Evolutionary conservation across 805 yeast genomes (phyloP).

Genomic region (Barnettozyma salicaria): DNA sequence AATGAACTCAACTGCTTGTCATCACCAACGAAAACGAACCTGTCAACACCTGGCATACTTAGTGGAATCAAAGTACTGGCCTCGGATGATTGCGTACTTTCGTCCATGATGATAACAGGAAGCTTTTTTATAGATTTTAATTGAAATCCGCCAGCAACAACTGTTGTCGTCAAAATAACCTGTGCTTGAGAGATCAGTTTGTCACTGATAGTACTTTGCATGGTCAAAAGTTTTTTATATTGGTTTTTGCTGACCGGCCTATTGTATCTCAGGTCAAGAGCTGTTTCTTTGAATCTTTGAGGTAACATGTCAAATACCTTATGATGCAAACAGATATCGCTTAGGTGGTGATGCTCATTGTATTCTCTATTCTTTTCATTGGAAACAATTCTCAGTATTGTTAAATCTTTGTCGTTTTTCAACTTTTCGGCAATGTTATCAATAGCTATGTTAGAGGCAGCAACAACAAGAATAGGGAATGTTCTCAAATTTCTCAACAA

Average conservation of each 20-base stretch:
- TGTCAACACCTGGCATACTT: slow-evolving; percentile 60
- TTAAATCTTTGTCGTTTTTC: slow-evolving; percentile 42
- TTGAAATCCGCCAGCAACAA: slow-evolving; percentile 63
- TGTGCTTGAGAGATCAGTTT: slow-evolving; percentile 56
- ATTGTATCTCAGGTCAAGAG: slow-evolving; percentile 39
- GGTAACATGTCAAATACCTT: slow-evolving; percentile 48
- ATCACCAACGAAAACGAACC: slow-evolving; percentile 69
- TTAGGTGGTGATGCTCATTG: slow-evolving; percentile 47
- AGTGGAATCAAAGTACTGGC: slow-evolving; percentile 66
- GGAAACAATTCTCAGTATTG: slow-evolving; percentile 52
- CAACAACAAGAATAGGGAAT: slow-evolving; percentile 64
- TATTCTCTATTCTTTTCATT: slow-evolving; percentile 58
- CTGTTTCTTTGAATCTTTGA: slow-evolving; percentile 35
- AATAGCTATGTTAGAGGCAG: slow-evolving; percentile 71
- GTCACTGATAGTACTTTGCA: slow-evolving; percentile 39
- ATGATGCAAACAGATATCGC: slow-evolving; percentile 58
- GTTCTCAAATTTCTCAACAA: slow-evolving; percentile 48
- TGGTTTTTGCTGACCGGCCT: slow-evolving; percentile 39
- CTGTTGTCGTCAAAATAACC: slow-evolving; percentile 67
- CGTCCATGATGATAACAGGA: slow-evolving; percentile 72
- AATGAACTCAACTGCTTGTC: slow-evolving; percentile 70
- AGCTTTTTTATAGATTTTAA: slow-evolving; percentile 55
- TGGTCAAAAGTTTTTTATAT: slow-evolving; percentile 44
- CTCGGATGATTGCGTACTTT: slow-evolving; percentile 72
- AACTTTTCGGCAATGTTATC: slow-evolving; percentile 72